Evolutionary conservation across 306 rosid species (phyloP), one percentile per base, ranked within the genome.

Genomic region (Benincasa hispida): DNA sequence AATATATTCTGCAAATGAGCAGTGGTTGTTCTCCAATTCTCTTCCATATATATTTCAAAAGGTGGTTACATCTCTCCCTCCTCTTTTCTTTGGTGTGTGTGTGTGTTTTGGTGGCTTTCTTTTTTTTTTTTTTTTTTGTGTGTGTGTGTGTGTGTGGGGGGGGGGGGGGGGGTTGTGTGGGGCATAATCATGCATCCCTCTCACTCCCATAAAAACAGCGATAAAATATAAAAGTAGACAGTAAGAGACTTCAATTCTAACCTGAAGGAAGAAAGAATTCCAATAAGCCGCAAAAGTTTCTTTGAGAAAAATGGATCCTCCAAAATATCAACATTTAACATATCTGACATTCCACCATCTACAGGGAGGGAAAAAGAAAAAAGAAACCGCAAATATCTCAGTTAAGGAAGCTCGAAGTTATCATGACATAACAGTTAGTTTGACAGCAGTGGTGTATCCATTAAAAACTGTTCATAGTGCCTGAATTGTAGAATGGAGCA

Each of bases 231-330:
- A 76, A 56, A 75, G 66, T 30, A 59, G 83, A 54, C 63, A 77
- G 82, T 6, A 19, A 69, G 6, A 61, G 15, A 66, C 55, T 58
- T 30, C 15, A 76, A 76, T 79, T 78, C 92, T 80, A 80, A 94
- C 98, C 97, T 85, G 85, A 87, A 83, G 79, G 84, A 81, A 67
- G 97, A 87, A 65, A 94, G 91, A 84, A 94, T 84, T 83, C 86
- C 87, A 85, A 90, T 80, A 76, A 94, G 97, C 77, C 87, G 67
- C 32, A 94, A 57, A 75, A 94, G 87, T 89, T 90, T 94, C 81
- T 83, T 76, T 70, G 98, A 90, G 86, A 91, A 90, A 76, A 76
- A 86, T 66, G 98, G 98, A 84, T 90, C 91, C 81, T 83, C 85
- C 53, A 93, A 84, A 81, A 75, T 72, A 77, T 90, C 92, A 21